These are phyloP conservation scores for Mitragyna speciosa DNA, from an alignment of 257 asterid genomes.

Conservation along the genomic window DNA sequence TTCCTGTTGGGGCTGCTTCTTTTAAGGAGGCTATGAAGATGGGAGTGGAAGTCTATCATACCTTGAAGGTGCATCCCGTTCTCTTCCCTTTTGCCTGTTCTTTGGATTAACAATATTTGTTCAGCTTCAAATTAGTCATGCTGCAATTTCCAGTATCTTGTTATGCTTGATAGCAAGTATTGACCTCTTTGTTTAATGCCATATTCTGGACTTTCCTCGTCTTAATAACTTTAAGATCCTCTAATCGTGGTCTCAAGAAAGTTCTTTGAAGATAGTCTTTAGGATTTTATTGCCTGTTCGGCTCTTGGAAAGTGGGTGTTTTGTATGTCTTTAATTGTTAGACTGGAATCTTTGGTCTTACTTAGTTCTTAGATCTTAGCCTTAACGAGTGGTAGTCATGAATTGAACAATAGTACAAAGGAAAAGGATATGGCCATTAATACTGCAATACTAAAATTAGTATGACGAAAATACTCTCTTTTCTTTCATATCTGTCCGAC, in stretches of 20 bases:
- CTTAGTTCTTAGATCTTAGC: neutral
- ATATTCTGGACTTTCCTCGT: neutral
- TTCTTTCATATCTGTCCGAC: neutral
- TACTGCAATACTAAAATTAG: neutral
- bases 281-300: too few species aligned
- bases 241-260: neutral
- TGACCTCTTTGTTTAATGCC: neutral
- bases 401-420: neutral
- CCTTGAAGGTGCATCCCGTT: slow-evolving; percentile 63
- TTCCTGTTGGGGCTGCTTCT: slow-evolving; percentile 90
- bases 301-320: neutral
- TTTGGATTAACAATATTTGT: neutral
- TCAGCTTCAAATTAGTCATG: neutral
- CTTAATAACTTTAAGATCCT: neutral
- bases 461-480: neutral
- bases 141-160: neutral
- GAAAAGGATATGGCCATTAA: neutral
- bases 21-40: slow-evolving; percentile 99
- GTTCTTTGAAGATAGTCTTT: neutral
- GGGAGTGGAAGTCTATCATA: slow-evolving; percentile 98
- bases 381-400: neutral
- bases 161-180: neutral
- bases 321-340: neutral
- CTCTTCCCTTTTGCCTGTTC: neutral
- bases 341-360: neutral